Evolutionary conservation across 257 asterid genomes (phyloP).

Genomic region (Nicotiana sylvestris): DNA sequence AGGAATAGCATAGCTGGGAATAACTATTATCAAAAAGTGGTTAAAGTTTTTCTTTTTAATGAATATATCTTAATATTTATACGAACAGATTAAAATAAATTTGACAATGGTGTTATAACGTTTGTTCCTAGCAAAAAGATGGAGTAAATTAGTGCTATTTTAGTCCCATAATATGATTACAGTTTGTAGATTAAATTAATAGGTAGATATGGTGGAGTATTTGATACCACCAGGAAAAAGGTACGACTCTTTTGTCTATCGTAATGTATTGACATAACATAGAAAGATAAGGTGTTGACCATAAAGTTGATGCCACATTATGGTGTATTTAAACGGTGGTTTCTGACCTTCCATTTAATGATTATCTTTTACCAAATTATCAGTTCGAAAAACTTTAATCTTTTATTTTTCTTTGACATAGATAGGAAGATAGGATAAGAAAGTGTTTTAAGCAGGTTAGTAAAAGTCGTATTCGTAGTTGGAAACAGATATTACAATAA

Average conservation of each 20-base stretch:
- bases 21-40: background rate
- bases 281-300: conserved; percentile 3
- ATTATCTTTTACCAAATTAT: conserved; percentile 9
- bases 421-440: background rate
- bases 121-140: background rate
- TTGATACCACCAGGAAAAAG: background rate
- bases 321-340: background rate
- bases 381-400: background rate
- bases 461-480: background rate
- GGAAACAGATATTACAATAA: background rate
- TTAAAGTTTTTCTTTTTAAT: background rate
- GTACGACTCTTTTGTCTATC: background rate
- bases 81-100: background rate
- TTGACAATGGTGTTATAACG: background rate
- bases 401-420: background rate
- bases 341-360: background rate
- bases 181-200: background rate
- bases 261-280: background rate
- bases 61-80: background rate
- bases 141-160: background rate
- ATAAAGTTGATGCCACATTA: background rate
- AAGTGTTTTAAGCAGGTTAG: background rate
- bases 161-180: background rate
- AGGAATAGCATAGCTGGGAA: background rate
- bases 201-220: too few relatives aligned